A percentile compares a stretch with the other conserved stretches of the same genome.
These are phyloP conservation scores for Dactylellina haptotyla DNA, from an alignment of 2,329 filamentous ascomycete genomes.

Conservation along the genomic window DNA sequence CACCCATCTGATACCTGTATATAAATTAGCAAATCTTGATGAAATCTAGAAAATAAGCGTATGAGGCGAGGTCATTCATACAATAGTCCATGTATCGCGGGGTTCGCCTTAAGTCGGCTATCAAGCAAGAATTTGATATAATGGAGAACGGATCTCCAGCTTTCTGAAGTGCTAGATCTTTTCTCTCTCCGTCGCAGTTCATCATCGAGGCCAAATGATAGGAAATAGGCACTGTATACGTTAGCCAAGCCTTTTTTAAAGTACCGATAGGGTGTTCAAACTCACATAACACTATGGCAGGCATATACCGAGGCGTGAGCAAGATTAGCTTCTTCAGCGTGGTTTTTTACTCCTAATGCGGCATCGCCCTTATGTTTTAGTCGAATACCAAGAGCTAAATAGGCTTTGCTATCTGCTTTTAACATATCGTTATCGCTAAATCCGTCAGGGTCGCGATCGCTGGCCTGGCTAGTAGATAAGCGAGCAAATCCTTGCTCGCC, in stretches of 20 bases:
- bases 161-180: conserved; percentile 36
- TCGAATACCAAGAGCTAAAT: conserved; percentile 46
- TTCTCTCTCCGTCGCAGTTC: conserved; percentile 39
- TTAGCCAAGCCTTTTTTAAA: not conserved
- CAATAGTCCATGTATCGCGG: conserved; percentile 42
- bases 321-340: conserved; percentile 44
- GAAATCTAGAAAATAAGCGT: not conserved
- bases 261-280: not conserved
- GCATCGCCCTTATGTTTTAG: conserved; percentile 49
- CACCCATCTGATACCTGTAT: conserved; percentile 49
- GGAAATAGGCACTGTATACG: conserved; percentile 31
- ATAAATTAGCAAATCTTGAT: conserved; percentile 4
- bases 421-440: conserved; percentile 33
- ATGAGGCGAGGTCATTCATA: conserved; percentile 7
- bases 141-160: conserved; percentile 41
- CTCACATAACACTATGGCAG: conserved; percentile 51
- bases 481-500: conserved; percentile 31
- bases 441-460: conserved; percentile 21
- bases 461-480: conserved; percentile 2
- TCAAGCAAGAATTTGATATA: conserved; percentile 48
- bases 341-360: conserved; percentile 40
- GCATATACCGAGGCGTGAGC: conserved; percentile 43
- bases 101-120: conserved; percentile 46
- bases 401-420: conserved; percentile 29
- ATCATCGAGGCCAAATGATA: conserved; percentile 50